Base-by-base conservation (phyloP, 1,139 yeast species). In the Hemisphaericaspora xylanilytica region DNA sequence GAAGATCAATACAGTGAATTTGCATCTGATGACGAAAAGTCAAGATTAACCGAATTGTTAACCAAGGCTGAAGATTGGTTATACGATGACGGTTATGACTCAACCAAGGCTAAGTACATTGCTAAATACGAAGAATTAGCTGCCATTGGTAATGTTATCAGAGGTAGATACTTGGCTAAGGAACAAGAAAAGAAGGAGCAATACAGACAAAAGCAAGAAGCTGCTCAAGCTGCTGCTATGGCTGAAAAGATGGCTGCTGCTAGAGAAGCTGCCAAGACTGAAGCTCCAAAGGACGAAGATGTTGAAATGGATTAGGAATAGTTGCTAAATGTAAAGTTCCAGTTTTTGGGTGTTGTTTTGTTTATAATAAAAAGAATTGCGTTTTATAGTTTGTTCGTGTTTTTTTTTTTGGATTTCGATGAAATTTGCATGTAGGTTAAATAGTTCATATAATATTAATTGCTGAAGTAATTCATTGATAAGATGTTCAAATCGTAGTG, bases 121-220 rank as follows among this genome's bases (percentile, higher is more conserved):
- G 97, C 98, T 60, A 90, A 86, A 72, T 89, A 90, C 71, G 98
- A 94, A 72, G 98, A 92, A 70, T 81, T 92, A 61, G 95, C 97
- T 36, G 78, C 96, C 37, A 75, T 83, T 57, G 98, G 98, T 67
- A 92, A 94, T 76, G 73, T 92, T 53, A 88, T 92, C 67, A 86
- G 85, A 73, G 97, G 97, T 58, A 85, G 98, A 74, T 92, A 86
- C 75, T 73, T 84, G 56, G 87, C 92, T 50, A 89, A 92, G 71
- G 88, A 89, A 67, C 96, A 92, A 72, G 97, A 92, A 70, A 86
- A 87, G 78, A 84, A 84, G 68, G 95, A 88, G 70, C 89, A 95
- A 58, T 70, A 76, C 60, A 82, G 86, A 70, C 80, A 88, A 55
- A 86, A 87, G 70, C 83, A 82, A 66, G 97, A 90, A 71, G 94